Evolutionary conservation across 1,284 basidiomycete genomes (phyloP), one percentile per base, ranked within the genome.

Genomic region (Rhodotorula sp.): DNA sequence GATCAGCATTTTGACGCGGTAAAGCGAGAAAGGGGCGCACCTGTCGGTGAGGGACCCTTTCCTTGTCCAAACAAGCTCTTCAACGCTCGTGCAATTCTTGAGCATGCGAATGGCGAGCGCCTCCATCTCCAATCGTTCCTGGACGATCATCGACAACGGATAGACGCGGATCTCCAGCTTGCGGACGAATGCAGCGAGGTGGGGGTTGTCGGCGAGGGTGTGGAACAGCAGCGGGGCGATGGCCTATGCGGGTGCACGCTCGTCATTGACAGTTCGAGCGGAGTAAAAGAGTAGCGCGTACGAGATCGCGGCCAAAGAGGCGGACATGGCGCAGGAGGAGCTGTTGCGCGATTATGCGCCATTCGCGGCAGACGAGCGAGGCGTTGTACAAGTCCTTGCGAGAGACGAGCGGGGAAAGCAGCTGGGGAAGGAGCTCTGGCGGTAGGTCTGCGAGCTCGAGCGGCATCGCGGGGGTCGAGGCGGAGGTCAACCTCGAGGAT

Each of bases 151-250:
- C 27, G 67, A 68, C 22, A 76, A 41, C 1, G 75, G 73, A 36
- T 63, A 76, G 32, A 76, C 75, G 8, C 75, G 37, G 25, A 74
- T 59, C 21, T 76, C 75, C 32, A 76, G 69, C 34, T 41, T 67
- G 10, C 53, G 53, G 34, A 76, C 64, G n/a, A 74, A 55, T 4
- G n/a, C 27, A n/a, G 72, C 73, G 3, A 70, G 57, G 4, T 41
- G 66, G 8, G 63, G 62, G 21, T 32, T 32, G 13, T 60, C 22
- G 36, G 63, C 64, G 21, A 76, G 66, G 2, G 55, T 51, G 22
- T 48, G 27, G 53, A 76, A 74, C 9, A 76, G 64, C 3, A 25
- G 8, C 0, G 39, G 36, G 1, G 67, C 66, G 56, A 76, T 59
- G 2, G 72, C 60, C 74, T 76, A n/a, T n/a, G 64, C 12, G 1